Evolutionary conservation across 1,284 basidiomycete genomes (phyloP).

Genomic region (Ganoderma meredithae): DNA sequence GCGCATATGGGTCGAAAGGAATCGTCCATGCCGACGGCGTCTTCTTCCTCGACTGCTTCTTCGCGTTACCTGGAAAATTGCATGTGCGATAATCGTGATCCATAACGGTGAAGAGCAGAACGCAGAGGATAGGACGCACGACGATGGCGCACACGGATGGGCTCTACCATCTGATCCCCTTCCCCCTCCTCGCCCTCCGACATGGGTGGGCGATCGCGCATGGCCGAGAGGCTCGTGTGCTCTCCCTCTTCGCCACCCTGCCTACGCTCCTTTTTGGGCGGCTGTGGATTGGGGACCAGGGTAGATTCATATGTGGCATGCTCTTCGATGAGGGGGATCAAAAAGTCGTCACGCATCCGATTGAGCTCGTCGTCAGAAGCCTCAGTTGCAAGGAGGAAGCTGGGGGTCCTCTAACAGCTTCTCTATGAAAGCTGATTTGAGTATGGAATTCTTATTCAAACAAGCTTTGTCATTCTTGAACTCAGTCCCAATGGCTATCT

Average conservation of each 20-base stretch:
- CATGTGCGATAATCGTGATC: not conserved
- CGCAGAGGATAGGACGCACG: constrained; percentile 19
- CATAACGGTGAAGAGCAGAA: not conserved
- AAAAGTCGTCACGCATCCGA: not conserved
- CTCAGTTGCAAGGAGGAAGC: not conserved
- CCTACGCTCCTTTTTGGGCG: no score
- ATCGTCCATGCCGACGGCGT: not conserved
- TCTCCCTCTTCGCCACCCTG: no score
- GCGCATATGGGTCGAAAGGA: constrained; percentile 28
- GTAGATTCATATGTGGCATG: not conserved
- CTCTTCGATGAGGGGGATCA: not conserved
- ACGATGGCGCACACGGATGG: constrained; percentile 16
- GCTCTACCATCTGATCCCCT: not conserved
- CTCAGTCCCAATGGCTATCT: not conserved
- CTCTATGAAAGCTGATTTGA: not conserved
- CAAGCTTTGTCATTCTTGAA: no score
- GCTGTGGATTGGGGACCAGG: not conserved
- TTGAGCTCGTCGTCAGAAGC: not conserved
- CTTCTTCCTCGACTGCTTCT: constrained; percentile 20
- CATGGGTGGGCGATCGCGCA: constrained; percentile 18
- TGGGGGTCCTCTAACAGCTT: not conserved
- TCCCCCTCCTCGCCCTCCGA: constrained; percentile 13
- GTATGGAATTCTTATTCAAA: not conserved
- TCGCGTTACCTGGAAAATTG: constrained; percentile 18
- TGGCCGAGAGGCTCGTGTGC: constrained; percentile 21